Conservation (phyloP, 768 basidiomycete species). For the Scleroderma citrinum region DNA sequence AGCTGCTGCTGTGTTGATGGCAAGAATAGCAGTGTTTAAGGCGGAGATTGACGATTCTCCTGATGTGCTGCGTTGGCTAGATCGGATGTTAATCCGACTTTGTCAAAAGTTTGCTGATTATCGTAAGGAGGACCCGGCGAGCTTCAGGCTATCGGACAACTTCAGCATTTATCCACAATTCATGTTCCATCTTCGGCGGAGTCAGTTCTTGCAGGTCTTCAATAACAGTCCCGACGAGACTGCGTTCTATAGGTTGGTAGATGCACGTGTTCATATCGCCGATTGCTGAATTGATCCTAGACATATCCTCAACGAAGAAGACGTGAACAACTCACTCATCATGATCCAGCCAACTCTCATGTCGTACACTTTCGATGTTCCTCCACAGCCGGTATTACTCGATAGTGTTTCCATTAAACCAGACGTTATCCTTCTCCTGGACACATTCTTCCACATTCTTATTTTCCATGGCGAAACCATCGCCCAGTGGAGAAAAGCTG, state of each 20-base stretch:
- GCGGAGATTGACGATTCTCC: constrained; percentile 98
- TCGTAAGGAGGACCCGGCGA: constrained; percentile 92
- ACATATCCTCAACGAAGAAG: constrained; percentile 92
- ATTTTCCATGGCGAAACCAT: constrained; percentile 99
- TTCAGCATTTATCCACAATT: constrained; percentile 99
- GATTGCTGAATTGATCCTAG: constrained; percentile 37
- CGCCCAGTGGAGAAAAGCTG: constrained; percentile 96
- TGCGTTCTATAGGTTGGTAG: constrained; percentile 84
- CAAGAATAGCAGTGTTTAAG: constrained; percentile 97
- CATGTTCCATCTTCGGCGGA: constrained; percentile 98
- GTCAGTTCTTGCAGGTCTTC: constrained; percentile 98
- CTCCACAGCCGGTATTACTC: constrained; percentile 89
- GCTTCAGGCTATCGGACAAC: constrained; percentile 89
- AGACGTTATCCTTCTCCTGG: constrained; percentile 92
- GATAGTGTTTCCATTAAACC: constrained; percentile 98
- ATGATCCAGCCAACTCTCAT: constrained; percentile 99
- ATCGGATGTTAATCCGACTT: constrained; percentile 95
- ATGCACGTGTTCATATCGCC: constrained; percentile 1
- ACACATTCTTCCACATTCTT: constrained; percentile 99
- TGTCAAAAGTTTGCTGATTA: constrained; percentile 99
- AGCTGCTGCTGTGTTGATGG: constrained; percentile 96
- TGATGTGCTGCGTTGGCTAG: constrained; percentile 94
- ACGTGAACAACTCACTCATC: constrained; percentile 98
- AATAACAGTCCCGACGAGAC: constrained; percentile 99
- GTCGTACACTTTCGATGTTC: constrained; percentile 93